These are phyloP conservation scores for Malus hybrid DNA, from an alignment of 331 rosid genomes.

Conservation along the genomic window DNA sequence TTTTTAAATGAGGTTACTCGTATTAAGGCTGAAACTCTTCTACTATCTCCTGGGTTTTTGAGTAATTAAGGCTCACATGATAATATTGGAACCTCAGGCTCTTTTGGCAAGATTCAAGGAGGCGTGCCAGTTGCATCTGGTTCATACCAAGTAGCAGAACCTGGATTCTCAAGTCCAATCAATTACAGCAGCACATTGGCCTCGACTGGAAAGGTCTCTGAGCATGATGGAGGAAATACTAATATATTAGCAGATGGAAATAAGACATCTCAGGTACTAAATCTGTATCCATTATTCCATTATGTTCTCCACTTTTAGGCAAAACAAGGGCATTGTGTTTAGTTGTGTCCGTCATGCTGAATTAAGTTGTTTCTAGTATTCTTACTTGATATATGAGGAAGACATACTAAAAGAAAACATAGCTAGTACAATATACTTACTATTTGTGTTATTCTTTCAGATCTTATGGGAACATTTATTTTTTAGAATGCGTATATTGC, in stretches of 20 bases:
- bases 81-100: constrained; percentile 35
- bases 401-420: background rate
- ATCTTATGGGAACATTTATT: background rate
- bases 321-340: background rate
- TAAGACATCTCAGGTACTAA: constrained; percentile 51
- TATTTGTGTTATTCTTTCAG: background rate
- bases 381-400: background rate
- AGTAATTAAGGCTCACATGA: background rate
- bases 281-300: background rate
- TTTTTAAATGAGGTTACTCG: background rate
- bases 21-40: background rate
- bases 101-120: constrained; percentile 58
- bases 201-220: constrained; percentile 35
- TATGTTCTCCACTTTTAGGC: background rate
- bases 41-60: background rate
- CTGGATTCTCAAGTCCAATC: constrained; percentile 44
- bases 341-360: background rate
- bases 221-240: constrained; percentile 56
- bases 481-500: constrained; percentile 1
- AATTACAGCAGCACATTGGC: constrained; percentile 39
- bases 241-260: constrained; percentile 45
- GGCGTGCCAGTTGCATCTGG: constrained; percentile 38
- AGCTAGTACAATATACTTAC: background rate
- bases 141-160: constrained; percentile 44
- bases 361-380: background rate